Evolutionary conservation across 2,329 filamentous ascomycete species (phyloP).

Genomic region (Fusarium pseudograminearum): DNA sequence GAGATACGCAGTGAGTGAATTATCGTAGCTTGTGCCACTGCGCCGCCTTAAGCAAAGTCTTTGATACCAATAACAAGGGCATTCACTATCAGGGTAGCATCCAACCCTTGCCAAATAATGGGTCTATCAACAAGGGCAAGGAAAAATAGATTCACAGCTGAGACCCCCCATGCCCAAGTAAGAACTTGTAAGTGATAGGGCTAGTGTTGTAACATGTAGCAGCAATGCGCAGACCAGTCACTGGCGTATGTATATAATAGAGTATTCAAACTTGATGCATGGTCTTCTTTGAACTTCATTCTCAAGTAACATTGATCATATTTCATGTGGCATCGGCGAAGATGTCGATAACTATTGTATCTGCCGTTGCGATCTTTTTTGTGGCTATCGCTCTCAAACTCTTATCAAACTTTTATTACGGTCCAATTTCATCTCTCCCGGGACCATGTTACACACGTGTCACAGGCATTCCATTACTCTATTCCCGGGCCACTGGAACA

Average conservation of each 20-base stretch:
- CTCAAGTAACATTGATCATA: not conserved
- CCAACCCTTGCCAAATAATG: not conserved
- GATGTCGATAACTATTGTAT: not conserved
- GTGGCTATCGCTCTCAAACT: not conserved
- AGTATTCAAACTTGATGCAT: not conserved
- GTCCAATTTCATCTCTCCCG: conserved; percentile 2
- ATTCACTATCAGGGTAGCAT: not conserved
- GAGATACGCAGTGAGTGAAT: not conserved
- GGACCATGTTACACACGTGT: conserved; percentile 15
- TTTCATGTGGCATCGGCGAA: not conserved
- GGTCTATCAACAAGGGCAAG: not conserved
- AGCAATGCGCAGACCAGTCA: too few relatives aligned
- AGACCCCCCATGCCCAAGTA: not conserved
- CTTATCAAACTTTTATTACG: not conserved
- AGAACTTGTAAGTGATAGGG: not conserved
- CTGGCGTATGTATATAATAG: not conserved
- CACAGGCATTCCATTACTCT: not conserved
- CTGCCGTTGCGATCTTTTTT: fast-evolving
- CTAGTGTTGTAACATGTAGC: not conserved
- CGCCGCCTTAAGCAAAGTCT: not conserved
- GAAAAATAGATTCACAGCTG: not conserved
- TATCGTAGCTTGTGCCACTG: not conserved
- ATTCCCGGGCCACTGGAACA: conserved; percentile 4
- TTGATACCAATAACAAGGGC: not conserved
- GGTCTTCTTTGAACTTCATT: not conserved